These are phyloP conservation scores for Rubus idaeus DNA, from an alignment of 306 rosid species.

Conservation along the genomic window DNA sequence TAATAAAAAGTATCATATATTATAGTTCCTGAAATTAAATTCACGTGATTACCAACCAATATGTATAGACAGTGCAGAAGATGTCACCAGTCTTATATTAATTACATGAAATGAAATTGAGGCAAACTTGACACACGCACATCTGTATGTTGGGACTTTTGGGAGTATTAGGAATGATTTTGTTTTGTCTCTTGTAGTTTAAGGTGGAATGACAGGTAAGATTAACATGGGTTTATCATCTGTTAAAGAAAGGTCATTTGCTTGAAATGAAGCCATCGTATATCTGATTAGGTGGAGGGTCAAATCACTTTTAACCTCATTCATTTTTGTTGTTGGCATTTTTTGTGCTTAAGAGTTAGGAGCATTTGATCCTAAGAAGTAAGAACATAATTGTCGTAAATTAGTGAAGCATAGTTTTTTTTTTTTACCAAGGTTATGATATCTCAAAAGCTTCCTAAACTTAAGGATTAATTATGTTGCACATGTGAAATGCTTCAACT, in stretches of 20 bases:
- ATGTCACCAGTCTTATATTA: not conserved
- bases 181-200: not conserved
- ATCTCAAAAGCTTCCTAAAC: no score
- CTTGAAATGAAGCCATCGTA: not conserved
- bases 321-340: not conserved
- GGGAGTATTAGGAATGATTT: not conserved
- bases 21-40: not conserved
- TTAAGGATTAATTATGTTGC: no score
- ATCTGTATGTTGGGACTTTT: not conserved
- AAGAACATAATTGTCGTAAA: no score
- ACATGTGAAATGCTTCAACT: no score
- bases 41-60: not conserved
- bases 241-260: not conserved
- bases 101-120: not conserved
- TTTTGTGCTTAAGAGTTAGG: not conserved
- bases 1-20: not conserved
- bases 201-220: constrained; percentile 29
- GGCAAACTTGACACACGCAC: not conserved
- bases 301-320: not conserved
- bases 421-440: no score
- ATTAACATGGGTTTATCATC: not conserved
- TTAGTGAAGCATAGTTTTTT: no score
- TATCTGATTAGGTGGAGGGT: not conserved
- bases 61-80: not conserved
- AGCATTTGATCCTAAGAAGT: not conserved